A percentile compares a stretch with the other conserved stretches of the same genome.
phyloP scores from a whole-genome alignment of 2,329 filamentous ascomycete genomes.

The Fusarium multiceps region DNA sequence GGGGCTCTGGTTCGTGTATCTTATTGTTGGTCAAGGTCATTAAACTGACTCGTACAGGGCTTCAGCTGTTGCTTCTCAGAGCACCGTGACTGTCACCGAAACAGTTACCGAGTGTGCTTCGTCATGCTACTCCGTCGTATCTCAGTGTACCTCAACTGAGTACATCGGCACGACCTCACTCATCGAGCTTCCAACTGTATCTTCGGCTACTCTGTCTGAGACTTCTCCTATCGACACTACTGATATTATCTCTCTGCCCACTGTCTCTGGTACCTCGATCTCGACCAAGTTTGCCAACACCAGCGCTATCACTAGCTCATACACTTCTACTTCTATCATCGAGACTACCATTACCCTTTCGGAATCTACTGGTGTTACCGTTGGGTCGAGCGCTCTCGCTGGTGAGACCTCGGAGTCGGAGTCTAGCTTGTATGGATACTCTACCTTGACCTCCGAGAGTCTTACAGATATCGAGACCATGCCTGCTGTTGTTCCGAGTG shows the following conservation, averaged over 20 bases:
- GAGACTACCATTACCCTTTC: neutral
- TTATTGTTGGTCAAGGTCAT: neutral
- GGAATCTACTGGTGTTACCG: constrained; percentile 1
- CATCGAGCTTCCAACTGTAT: constrained; percentile 7
- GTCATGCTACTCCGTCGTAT: constrained; percentile 41
- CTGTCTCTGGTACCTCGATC: constrained; percentile 5
- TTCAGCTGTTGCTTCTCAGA: constrained; percentile 39
- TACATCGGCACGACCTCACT: constrained; percentile 23
- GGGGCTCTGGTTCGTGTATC: constrained; percentile 45
- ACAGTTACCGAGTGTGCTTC: constrained; percentile 48
- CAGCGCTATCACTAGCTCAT: neutral
- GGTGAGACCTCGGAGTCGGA: constrained; percentile 13
- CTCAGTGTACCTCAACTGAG: constrained; percentile 37
- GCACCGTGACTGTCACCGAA: constrained; percentile 49
- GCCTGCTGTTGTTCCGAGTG: constrained; percentile 29
- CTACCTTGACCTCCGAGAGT: constrained; percentile 17
- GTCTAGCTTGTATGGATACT: constrained; percentile 31
- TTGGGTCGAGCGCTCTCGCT: constrained; percentile 24
- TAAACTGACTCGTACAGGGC: constrained; percentile 33
- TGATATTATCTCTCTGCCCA: constrained; percentile 17
- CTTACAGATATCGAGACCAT: constrained; percentile 40
- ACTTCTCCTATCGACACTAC: constrained; percentile 6
- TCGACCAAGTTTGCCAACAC: constrained; percentile 17
- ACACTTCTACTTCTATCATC: neutral
- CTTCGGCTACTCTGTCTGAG: constrained; percentile 14